phyloP scores from a whole-genome alignment of 2,329 filamentous ascomycete species.

The Hymenoscyphus scutula region DNA sequence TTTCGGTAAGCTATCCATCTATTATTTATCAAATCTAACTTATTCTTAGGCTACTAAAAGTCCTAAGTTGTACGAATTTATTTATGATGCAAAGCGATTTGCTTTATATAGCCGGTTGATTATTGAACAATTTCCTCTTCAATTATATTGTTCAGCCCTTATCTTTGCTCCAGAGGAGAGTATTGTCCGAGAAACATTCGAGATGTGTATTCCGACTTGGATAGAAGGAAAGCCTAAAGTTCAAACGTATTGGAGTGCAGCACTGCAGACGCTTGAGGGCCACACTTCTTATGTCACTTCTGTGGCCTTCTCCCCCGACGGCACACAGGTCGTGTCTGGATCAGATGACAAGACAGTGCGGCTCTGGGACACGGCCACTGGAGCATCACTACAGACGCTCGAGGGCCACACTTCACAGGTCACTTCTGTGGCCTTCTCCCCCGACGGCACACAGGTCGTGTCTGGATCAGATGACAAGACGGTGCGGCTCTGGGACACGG shows the following conservation, averaged over 20 bases:
- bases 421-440: slow-evolving; percentile 19
- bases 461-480: slow-evolving; percentile 3
- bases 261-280: too few species aligned
- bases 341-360: slow-evolving; percentile 1
- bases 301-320: slow-evolving; percentile 21
- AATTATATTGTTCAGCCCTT: slow-evolving; percentile 36
- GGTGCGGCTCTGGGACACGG: slow-evolving; percentile 7
- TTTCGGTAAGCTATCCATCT: slow-evolving; percentile 5
- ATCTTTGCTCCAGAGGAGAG: slow-evolving; percentile 29
- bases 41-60: slow-evolving; percentile 14
- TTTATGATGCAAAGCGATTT: slow-evolving; percentile 29
- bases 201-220: slow-evolving; percentile 15
- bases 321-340: slow-evolving; percentile 10
- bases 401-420: slow-evolving; percentile 8
- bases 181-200: slow-evolving; percentile 29
- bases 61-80: slow-evolving; percentile 22
- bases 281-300: slow-evolving; percentile 10
- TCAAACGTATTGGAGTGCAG: slow-evolving; percentile 18
- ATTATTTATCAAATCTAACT: slow-evolving; percentile 3
- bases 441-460: slow-evolving; percentile 15
- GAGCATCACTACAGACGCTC: too few species aligned
- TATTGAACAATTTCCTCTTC: slow-evolving; percentile 28
- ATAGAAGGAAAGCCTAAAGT: slow-evolving; percentile 21
- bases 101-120: slow-evolving; percentile 26
- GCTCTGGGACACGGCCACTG: slow-evolving; percentile 9